phyloP scores from a whole-genome alignment of 2,329 filamentous ascomycete genomes.

The Penicillium vulpinum region DNA sequence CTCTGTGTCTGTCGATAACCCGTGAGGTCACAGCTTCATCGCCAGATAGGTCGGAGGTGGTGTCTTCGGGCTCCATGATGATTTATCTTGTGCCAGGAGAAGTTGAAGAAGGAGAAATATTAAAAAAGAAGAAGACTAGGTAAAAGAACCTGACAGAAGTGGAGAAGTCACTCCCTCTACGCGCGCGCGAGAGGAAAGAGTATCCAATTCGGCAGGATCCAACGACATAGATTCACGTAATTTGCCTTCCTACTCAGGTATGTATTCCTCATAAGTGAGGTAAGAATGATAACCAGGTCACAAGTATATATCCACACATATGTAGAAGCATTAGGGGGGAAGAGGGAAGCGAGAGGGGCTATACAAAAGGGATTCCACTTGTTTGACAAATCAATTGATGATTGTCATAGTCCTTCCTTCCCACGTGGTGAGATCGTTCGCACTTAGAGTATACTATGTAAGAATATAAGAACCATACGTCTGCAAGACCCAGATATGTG shows the following conservation, averaged over 20 bases:
- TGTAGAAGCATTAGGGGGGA: not conserved
- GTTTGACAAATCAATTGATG: not conserved
- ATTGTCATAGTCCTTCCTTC: not conserved
- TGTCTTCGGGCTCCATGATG: constrained; percentile 10
- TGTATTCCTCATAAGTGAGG: not conserved
- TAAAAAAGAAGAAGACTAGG: not conserved
- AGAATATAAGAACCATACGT: not conserved
- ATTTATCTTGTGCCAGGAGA: not conserved
- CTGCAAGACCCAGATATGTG: not conserved
- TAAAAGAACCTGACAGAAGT: no score
- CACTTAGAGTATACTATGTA: not conserved
- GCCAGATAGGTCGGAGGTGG: constrained; percentile 30
- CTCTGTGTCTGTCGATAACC: constrained; percentile 25
- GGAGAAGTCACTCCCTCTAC: no score
- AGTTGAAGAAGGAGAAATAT: not conserved
- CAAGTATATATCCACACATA: not conserved
- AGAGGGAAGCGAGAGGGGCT: no score
- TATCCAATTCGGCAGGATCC: not conserved
- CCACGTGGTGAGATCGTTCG: not conserved
- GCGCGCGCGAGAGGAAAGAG: not conserved
- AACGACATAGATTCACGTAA: not conserved
- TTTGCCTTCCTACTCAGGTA: not conserved
- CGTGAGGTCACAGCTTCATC: constrained; percentile 16
- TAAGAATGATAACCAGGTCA: not conserved
- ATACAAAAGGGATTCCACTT: no score